Evolutionary conservation across 2,329 filamentous ascomycete species (phyloP), one percentile per base, ranked within the genome.

Genomic region (Penicillium glabrum): DNA sequence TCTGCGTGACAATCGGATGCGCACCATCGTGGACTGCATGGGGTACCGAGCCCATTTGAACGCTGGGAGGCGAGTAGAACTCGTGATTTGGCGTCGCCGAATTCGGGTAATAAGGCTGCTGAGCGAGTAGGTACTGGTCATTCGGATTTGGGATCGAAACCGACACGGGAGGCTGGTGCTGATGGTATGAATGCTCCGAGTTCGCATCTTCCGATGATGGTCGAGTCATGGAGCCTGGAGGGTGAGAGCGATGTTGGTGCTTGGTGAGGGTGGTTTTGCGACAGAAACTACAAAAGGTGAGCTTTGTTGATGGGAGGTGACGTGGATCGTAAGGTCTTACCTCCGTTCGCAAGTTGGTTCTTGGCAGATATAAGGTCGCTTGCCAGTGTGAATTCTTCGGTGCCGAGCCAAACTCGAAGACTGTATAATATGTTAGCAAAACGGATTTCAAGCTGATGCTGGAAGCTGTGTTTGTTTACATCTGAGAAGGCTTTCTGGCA

Each of bases 401-500:
- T 76, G 73, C 43, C 73, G 73, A 45, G 73, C 73, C 45, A 76
- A 60, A 72, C 73, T 76, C 45, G 73, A 75, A 10, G 73, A 75
- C 73, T 75, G 49, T 21, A 13, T 14, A 19, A 24, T 19, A 35
- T 39, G 44, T 65, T 27, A 66, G 61, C 47, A 52, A 51, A 37
- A 49, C 37, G 33, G 6, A 8, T 43, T 21, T 33, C 3, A 10
- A 35, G 35, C 24, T 19, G 43, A 13, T 26, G 27, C 23, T 13
- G 16, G 11, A 23, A 19, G 44, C 10, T 39, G 31, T n/a, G 24
- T 39, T 19, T 48, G 41, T 73, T 69, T 70, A 77, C 75, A 64
- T 78, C 75, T 52, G 75, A 77, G 57, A 78, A 78, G 29, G 75
- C 75, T 57, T 78, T 78, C 51, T 69, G 72, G 56, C 75, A 78